A percentile compares a stretch with the other conserved stretches of the same genome.
phyloP scores from a whole-genome alignment of 176 grass and related monocot genomes.

The Musa troglodytarum region DNA sequence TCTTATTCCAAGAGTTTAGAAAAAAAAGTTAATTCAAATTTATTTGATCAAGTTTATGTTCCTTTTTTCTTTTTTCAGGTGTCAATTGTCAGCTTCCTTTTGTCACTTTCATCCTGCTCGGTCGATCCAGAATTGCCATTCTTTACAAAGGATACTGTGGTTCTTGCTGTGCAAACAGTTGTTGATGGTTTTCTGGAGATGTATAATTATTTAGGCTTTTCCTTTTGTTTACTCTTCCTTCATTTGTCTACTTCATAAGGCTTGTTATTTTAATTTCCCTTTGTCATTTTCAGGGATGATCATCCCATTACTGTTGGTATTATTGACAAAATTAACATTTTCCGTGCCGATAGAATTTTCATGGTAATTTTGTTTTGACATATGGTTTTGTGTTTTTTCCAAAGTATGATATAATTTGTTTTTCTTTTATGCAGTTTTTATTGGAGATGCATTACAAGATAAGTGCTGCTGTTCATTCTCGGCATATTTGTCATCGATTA shows the following conservation, averaged over 20 bases:
- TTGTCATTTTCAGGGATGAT: slow-evolving; percentile 44
- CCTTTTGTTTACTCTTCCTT: not conserved
- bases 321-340: slow-evolving; percentile 85
- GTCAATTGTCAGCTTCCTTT: slow-evolving; percentile 71
- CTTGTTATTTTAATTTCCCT: not conserved
- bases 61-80: slow-evolving; percentile 50
- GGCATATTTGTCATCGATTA: slow-evolving; percentile 63
- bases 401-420: slow-evolving; percentile 1
- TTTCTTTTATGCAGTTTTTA: slow-evolving; percentile 55
- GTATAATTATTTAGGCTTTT: slow-evolving; percentile 34
- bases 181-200: slow-evolving; percentile 91
- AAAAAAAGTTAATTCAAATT: not conserved
- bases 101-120: slow-evolving; percentile 46
- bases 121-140: slow-evolving; percentile 48
- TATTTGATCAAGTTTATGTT: not conserved
- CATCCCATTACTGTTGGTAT: slow-evolving; percentile 35
- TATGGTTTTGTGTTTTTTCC: not conserved
- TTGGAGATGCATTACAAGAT: slow-evolving; percentile 84
- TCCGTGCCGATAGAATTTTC: slow-evolving; percentile 87
- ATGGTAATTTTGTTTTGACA: slow-evolving; percentile 43
- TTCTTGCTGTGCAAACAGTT: slow-evolving; percentile 61
- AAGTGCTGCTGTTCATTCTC: slow-evolving; percentile 61
- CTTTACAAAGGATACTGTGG: slow-evolving; percentile 58
- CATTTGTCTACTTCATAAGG: slow-evolving; percentile 1
- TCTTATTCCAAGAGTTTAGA: not conserved